Evolutionary conservation across 495 filamentous ascomycete genomes (phyloP), one percentile per base, ranked within the genome.

Genomic region (Annulohypoxylon stygium): DNA sequence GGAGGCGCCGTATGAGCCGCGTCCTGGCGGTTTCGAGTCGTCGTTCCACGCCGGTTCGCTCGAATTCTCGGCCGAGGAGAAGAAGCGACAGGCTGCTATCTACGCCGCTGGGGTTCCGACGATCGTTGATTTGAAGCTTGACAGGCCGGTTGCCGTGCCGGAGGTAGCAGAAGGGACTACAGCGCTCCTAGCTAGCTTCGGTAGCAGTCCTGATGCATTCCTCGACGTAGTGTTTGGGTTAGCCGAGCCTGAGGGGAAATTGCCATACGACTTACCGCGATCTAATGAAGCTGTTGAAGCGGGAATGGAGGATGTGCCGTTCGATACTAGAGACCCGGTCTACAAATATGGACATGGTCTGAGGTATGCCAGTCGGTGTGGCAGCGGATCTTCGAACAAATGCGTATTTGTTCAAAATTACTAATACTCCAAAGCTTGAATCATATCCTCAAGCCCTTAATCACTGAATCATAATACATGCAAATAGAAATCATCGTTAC

Each of bases 21-120:
- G 81, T 9, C 67, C 61, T 0, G 78, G 78, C 3, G 75, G 70
- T 1, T 79, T 83, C 64, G 81, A 82, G 60, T 11, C 68, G 0
- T 8, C 2, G 0, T 82, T 78, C 67, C 81, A 81, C 34, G 76
- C 72, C 7, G 80, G 81, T 2, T 81, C 78, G 11, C 75, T 84
- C 16, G 81, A 78, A 39, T 83, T 78, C 65, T 69, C 71, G 12
- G 71, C 64, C 6, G 68, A 73, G 12, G 77, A 82, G 67, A 67
- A 75, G 20, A 74, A 62, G 10, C 76, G 76, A 1, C 80, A 80
- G 60, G 79, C 74, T 0, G 69, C 68, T 7, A 77, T 81, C 41
- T 81, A 78, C 66, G 16, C 50, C 8, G 59, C 65, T 1, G 43
- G 43, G 3, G 74, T 78, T n/a, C 76, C 76, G 14, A 70, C 78